These are phyloP conservation scores for Curvularia sp. DNA, from an alignment of 2,329 filamentous ascomycete species.

Conservation along the genomic window DNA sequence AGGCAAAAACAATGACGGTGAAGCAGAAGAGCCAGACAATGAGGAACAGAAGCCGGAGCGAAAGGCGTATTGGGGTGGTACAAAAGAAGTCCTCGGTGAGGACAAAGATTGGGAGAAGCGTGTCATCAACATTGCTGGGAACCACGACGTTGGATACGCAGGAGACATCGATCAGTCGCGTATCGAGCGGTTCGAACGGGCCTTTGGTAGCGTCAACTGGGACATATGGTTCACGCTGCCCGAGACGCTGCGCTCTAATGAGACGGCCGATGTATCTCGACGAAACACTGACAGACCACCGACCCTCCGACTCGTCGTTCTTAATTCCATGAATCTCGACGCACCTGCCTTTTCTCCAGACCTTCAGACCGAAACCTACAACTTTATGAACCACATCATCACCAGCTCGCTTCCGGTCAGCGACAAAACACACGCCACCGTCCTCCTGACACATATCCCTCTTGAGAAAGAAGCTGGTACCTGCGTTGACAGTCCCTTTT, in stretches of 20 bases:
- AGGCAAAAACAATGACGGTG: neutral
- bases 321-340: slow-evolving; percentile 95
- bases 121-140: slow-evolving; percentile 89
- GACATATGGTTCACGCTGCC: slow-evolving; percentile 71
- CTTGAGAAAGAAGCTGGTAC: slow-evolving; percentile 82
- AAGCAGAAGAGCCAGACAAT: slow-evolving; percentile 29
- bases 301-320: slow-evolving; percentile 79
- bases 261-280: slow-evolving; percentile 2
- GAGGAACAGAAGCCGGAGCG: slow-evolving; percentile 15
- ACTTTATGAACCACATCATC: slow-evolving; percentile 75
- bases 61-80: slow-evolving; percentile 34
- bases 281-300: slow-evolving; percentile 54
- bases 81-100: slow-evolving; percentile 50
- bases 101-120: slow-evolving; percentile 72
- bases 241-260: slow-evolving; percentile 6
- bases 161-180: slow-evolving; percentile 83
- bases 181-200: slow-evolving; percentile 79
- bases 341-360: slow-evolving; percentile 72
- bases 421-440: slow-evolving; percentile 71
- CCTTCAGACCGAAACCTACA: slow-evolving; percentile 78
- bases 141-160: slow-evolving; percentile 96
- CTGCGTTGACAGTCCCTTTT: slow-evolving; percentile 84
- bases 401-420: slow-evolving; percentile 66
- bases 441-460: slow-evolving; percentile 91
- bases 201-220: slow-evolving; percentile 90